Evolutionary conservation across 2,329 filamentous ascomycete genomes (phyloP), one percentile per base, ranked within the genome.

Genomic region (Phyllosticta paracitricarpa): DNA sequence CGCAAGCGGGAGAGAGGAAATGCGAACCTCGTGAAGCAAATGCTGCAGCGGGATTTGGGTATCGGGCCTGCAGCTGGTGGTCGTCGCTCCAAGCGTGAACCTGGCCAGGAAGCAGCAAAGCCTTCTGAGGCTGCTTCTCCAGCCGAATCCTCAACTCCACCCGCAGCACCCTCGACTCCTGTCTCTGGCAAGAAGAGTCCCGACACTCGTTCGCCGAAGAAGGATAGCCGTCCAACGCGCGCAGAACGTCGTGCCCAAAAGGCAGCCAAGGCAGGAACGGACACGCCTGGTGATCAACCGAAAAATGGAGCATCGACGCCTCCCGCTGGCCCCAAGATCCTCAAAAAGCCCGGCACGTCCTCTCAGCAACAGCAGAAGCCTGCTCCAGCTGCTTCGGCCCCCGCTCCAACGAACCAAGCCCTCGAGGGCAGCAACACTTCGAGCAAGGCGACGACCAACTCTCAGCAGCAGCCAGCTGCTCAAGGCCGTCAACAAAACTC

Each of bases 1-100:
- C 75, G 77, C 65, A 83, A 81, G 67, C 78, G 78, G 54, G 80
- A 82, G 64, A 76, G 83, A 58, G 81, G 79, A 26, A 82, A 77
- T 65, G 76, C 77, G 33, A 77, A 77, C 67, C 78, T 77, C 33
- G 82, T 81, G 3, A 80, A 81, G 53, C 81, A 81, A 56, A 85
- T 87, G 69, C 74, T 86, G 2, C 83, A 85, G 65, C 81, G 84
- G 61, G 84, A 87, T 69, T 73, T 86, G 24, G 84, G 84, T 12
- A 75, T 86, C 14, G 76, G 76, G 30, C 76, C 77, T 51, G 69
- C 76, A 33, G 68, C 71, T 54, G 73, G 76, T n/a, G 77, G 77
- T 58, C 77, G 72, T 55, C 68, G 73, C 56, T 71, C 74, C 40
- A 73, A 73, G 14, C 51, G 56, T 8, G 60, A 62, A 25, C 19